Evolutionary conservation across 495 filamentous ascomycete genomes (phyloP), one percentile per base, ranked within the genome.

Genomic region (Aspergillus ostianus): DNA sequence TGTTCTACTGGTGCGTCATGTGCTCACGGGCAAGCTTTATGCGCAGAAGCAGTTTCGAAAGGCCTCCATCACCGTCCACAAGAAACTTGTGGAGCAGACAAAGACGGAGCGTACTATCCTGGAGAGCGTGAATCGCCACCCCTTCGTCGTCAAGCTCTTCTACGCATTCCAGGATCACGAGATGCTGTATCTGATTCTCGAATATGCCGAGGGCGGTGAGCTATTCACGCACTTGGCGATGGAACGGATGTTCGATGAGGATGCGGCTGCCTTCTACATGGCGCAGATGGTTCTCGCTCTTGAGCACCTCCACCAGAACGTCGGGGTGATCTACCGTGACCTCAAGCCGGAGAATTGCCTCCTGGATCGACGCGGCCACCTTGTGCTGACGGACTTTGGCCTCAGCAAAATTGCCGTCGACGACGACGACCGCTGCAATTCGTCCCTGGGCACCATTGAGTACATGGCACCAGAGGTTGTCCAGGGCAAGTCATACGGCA

Each of bases 41-140:
- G 95, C 94, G 2, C 94, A 98, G 79, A 98, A 98, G 77, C 95
- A 98, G 77, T 93, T 98, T 76, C 90, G 92, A 68, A 98, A 98
- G 71, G 94, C 94, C 0, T 93, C 91, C 0, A 75, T 98, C 47
- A 88, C 90, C 6, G 90, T 97, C 12, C 90, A 94, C 73, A 97
- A 97, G 79, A 89, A 90, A 63, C 81, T 97, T 13, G 82, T 98
- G 46, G 94, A 97, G 76, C 94, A 98, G 71, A 97, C 94, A 45
- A 95, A 95, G 79, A 97, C 94, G 12, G 94, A 98, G 75, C 90
- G 94, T 45, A 85, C 85, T 55, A 95, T 98, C 58, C 81, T 98
- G 50, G 94, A 98, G 73, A 93, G 90, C 61, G 89, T 98, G 71
- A 97, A 93, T 67, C 85, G 92, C 12, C 95, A 98, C 67, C 93